Conservation (phyloP, 1,139 yeast species). For the Kodamaea sp. region DNA sequence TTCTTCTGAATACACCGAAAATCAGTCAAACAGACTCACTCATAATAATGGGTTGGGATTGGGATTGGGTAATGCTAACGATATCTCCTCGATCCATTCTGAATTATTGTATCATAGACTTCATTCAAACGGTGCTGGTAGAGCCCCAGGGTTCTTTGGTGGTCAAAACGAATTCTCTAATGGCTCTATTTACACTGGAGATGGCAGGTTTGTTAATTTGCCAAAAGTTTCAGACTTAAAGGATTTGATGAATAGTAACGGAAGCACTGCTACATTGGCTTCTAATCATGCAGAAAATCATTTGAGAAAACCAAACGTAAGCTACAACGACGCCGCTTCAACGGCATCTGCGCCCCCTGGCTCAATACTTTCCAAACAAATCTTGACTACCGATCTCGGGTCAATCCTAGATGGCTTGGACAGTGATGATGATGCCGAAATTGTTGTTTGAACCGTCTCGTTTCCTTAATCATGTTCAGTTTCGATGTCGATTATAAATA, state of each 20-base stretch:
- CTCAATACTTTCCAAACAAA: slow-evolving; percentile 33
- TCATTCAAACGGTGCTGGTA: slow-evolving; percentile 8
- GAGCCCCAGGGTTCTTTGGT: slow-evolving; percentile 4
- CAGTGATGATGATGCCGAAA: slow-evolving; percentile 34
- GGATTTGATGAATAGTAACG: slow-evolving; percentile 30
- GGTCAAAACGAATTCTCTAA: slow-evolving; percentile 13
- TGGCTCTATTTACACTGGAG: slow-evolving; percentile 20
- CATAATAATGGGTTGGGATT: slow-evolving; percentile 18
- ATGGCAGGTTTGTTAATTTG: slow-evolving; percentile 15
- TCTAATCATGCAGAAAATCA: background rate
- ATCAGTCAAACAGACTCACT: slow-evolving; percentile 5
- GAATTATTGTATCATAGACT: slow-evolving; percentile 23
- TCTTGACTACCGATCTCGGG: slow-evolving; percentile 31
- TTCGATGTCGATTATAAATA: too few relatives aligned
- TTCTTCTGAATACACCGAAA: slow-evolving; percentile 7
- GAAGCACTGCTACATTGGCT: slow-evolving; percentile 3
- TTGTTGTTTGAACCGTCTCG: slow-evolving; percentile 21
- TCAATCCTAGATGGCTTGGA: slow-evolving; percentile 37
- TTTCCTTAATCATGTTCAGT: background rate
- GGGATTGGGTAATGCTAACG: slow-evolving; percentile 43
- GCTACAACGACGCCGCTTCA: slow-evolving; percentile 11
- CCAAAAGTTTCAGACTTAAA: slow-evolving; percentile 49
- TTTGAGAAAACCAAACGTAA: slow-evolving; percentile 9
- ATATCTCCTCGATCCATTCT: slow-evolving; percentile 42
- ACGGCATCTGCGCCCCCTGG: slow-evolving; percentile 19